These are phyloP conservation scores for Diatrype stigma DNA, from an alignment of 2,329 filamentous ascomycete genomes.

Conservation along the genomic window DNA sequence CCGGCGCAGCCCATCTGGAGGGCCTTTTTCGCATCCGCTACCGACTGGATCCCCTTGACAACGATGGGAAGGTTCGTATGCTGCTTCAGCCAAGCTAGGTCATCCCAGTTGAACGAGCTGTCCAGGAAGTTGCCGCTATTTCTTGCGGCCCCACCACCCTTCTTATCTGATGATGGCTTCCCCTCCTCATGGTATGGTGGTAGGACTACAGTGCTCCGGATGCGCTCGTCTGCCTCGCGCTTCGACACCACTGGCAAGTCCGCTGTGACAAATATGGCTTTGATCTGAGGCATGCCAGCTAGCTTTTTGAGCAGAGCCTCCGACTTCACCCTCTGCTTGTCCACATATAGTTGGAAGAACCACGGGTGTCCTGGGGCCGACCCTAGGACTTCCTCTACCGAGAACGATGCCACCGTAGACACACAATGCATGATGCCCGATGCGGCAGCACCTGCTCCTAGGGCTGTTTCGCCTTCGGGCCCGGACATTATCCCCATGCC, in stretches of 20 bases:
- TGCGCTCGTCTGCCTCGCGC: constrained; percentile 43
- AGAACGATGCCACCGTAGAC: constrained; percentile 6
- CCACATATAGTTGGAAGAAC: constrained; percentile 12
- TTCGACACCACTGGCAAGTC: constrained; percentile 56
- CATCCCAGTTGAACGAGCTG: constrained; percentile 56
- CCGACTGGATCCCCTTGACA: constrained; percentile 68
- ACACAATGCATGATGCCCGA: constrained; percentile 7
- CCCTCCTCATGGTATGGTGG: constrained; percentile 47
- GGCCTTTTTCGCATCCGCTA: constrained; percentile 57
- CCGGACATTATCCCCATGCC: constrained; percentile 7
- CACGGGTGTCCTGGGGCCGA: constrained; percentile 3
- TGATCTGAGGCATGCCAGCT: background rate
- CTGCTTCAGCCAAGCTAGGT: constrained; percentile 61
- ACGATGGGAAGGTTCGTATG: constrained; percentile 53
- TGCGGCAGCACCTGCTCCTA: constrained; percentile 3
- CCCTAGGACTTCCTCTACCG: background rate
- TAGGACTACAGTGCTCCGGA: constrained; percentile 43
- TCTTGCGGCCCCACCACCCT: constrained; percentile 52
- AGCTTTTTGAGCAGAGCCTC: constrained; percentile 2
- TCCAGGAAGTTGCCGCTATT: constrained; percentile 56
- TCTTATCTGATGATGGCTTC: constrained; percentile 44
- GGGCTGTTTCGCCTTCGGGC: constrained; percentile 6
- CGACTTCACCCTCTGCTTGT: constrained; percentile 7
- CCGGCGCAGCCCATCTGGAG: constrained; percentile 59
- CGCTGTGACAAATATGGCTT: constrained; percentile 53